A percentile compares a stretch with the other conserved stretches of the same genome.
These are phyloP conservation scores for Sphagnurus paluster DNA, from an alignment of 1,284 basidiomycete genomes.

Conservation along the genomic window DNA sequence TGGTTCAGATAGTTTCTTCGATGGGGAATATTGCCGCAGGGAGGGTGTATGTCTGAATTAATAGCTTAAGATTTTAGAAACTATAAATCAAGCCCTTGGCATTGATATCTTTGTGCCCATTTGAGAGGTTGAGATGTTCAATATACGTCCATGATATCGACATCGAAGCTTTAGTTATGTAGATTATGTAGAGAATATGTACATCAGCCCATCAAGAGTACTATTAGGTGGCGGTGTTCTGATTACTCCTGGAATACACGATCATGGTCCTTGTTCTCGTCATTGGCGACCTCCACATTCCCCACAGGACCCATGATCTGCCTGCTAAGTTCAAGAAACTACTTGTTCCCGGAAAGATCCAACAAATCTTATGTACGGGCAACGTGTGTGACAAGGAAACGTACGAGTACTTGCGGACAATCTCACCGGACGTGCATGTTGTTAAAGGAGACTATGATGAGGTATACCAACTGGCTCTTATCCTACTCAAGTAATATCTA, in stretches of 20 bases:
- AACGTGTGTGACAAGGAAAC: constrained; percentile 98
- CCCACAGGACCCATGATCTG: constrained; percentile 85
- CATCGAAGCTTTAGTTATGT: not conserved
- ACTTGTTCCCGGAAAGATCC: constrained; percentile 95
- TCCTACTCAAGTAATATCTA: not conserved
- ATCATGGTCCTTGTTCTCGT: constrained; percentile 85
- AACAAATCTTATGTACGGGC: constrained; percentile 97
- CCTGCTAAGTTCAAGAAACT: constrained; percentile 98
- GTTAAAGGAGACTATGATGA: constrained; percentile 97
- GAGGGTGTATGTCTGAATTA: too few species aligned
- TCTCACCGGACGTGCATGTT: constrained; percentile 92
- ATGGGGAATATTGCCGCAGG: too few species aligned
- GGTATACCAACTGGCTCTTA: constrained; percentile 41
- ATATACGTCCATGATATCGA: constrained; percentile 1
- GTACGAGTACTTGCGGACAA: constrained; percentile 95
- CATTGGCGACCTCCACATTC: constrained; percentile 94
- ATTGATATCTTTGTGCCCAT: too few species aligned
- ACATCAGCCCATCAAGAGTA: too few species aligned
- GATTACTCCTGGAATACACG: not conserved
- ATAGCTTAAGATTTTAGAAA: too few species aligned
- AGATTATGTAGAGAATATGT: too few species aligned
- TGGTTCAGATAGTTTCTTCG: too few species aligned
- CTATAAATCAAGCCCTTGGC: too few species aligned
- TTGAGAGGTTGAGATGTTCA: too few species aligned
- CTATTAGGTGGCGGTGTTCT: not conserved